A percentile compares a stretch with the other conserved stretches of the same genome.
phyloP scores from a whole-genome alignment of 1,284 basidiomycete species.

The Golubevia pallescens region DNA sequence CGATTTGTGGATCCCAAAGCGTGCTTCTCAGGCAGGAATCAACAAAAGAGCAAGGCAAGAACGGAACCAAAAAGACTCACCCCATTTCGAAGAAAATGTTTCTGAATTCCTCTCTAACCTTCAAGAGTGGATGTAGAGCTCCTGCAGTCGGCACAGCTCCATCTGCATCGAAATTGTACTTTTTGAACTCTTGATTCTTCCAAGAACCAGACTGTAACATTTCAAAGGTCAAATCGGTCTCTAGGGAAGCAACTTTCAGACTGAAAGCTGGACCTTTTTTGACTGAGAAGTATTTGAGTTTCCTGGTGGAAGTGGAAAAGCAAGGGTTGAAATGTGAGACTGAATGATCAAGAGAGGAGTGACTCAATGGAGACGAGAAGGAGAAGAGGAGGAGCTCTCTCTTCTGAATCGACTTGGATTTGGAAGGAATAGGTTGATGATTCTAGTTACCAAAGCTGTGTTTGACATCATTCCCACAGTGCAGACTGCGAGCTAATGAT shows the following conservation, averaged over 20 bases:
- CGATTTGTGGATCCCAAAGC: no score
- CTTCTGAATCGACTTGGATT: no score
- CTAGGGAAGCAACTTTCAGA: constrained; percentile 55
- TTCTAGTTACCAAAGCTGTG: no score
- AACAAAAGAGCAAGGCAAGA: background rate
- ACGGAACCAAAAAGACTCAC: constrained; percentile 67
- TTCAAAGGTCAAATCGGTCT: constrained; percentile 59
- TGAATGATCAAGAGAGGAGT: background rate
- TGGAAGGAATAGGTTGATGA: no score
- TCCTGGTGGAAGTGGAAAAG: constrained; percentile 17
- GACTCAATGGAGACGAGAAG: no score
- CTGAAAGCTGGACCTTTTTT: constrained; percentile 54
- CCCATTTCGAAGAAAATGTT: constrained; percentile 99
- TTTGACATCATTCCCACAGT: no score
- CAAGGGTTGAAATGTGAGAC: background rate
- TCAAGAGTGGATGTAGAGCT: constrained; percentile 92
- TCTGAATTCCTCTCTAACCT: constrained; percentile 96
- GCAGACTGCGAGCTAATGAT: no score
- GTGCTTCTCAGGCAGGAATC: no score
- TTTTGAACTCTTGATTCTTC: constrained; percentile 75
- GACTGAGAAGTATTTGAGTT: constrained; percentile 53
- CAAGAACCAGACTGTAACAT: constrained; percentile 57
- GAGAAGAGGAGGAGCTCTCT: no score
- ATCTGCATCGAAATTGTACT: constrained; percentile 98
- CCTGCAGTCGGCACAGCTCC: constrained; percentile 86